Evolutionary conservation across 1,284 basidiomycete species (phyloP), one percentile per base, ranked within the genome.

Genomic region (Puccinia horiana): DNA sequence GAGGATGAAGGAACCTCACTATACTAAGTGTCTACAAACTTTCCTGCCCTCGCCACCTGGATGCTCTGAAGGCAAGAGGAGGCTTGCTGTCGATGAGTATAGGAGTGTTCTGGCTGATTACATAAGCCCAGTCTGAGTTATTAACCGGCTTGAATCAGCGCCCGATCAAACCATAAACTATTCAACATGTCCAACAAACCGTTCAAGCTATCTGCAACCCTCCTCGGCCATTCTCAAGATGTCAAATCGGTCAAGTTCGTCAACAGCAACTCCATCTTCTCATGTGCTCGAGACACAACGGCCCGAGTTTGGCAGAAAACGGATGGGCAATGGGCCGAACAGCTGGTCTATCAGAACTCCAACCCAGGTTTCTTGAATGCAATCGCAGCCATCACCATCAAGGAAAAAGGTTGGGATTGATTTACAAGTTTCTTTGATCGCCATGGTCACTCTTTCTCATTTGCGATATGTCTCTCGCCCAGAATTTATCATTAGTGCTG

Each of bases 211-310:
- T 94, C 94, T 72, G 91, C 93, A 70, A 92, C 92, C 1, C 89
- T 96, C 2, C 86, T 88, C 29, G 88, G 88, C 1, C 88, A 94
- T 87, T 90, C 91, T 23, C 90, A 91, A 83, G 93, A 94, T 89
- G 93, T 93, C 84, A 81, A 92, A 90, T 83, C 75, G 29, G 56
- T 76, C 29, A 63, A 76, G 72, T 74, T 58, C 67, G 58, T 72
- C 32, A 52, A 52, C 83, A 94, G 92, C 35, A 18, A 67, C 32
- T 40, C n/a, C 11, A 89, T 97, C 83, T 90, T 96, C 83, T 96
- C 94, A 26, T 93, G 92, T 79, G 96, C 95, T 47, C 91, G 95
- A 85, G 95, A 98, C 89, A 90, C 93, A 16, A 94, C 94, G 26
- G 93, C 94, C 80, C 93, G 96, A 85, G 89, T 91, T 54, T 98